phyloP scores from a whole-genome alignment of 768 basidiomycete species.

The Lentinula boryana region DNA sequence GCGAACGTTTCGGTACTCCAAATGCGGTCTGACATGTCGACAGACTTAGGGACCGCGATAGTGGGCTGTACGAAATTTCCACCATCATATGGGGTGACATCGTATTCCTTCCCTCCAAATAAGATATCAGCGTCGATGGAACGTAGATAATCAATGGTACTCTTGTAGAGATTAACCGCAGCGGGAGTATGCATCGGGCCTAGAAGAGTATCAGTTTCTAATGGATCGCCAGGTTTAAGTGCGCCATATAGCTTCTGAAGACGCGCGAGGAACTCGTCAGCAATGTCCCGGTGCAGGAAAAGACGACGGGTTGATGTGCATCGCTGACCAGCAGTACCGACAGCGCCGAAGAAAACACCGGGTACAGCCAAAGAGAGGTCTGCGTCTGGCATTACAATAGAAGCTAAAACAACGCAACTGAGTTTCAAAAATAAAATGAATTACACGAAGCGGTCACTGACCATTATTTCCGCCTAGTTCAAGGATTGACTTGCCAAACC shows the following conservation, averaged over 20 bases:
- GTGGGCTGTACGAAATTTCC: conserved; percentile 93
- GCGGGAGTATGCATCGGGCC: conserved; percentile 79
- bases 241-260: conserved; percentile 70
- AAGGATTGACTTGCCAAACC: conserved; percentile 86
- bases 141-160: conserved; percentile 56
- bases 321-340: conserved; percentile 70
- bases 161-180: conserved; percentile 61
- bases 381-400: conserved; percentile 90
- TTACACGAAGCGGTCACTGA: conserved; percentile 25
- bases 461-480: conserved; percentile 97
- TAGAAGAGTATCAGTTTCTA: conserved; percentile 64
- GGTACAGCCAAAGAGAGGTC: conserved; percentile 87
- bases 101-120: conserved; percentile 60
- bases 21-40: conserved; percentile 46
- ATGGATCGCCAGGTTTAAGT: conserved; percentile 80
- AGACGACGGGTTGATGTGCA: conserved; percentile 93
- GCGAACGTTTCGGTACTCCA: conserved; percentile 86
- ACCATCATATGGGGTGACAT: conserved; percentile 37
- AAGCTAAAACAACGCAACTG: conserved; percentile 44
- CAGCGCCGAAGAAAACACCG: conserved; percentile 89
- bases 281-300: conserved; percentile 80
- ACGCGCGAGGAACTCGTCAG: conserved; percentile 66
- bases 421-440: conserved; percentile 8
- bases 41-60: conserved; percentile 62
- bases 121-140: conserved; percentile 71